A percentile compares a stretch with the other conserved stretches of the same genome.
Evolutionary conservation across 73 alveolate species (phyloP).

Genomic region (Paramecium caudatum): DNA sequence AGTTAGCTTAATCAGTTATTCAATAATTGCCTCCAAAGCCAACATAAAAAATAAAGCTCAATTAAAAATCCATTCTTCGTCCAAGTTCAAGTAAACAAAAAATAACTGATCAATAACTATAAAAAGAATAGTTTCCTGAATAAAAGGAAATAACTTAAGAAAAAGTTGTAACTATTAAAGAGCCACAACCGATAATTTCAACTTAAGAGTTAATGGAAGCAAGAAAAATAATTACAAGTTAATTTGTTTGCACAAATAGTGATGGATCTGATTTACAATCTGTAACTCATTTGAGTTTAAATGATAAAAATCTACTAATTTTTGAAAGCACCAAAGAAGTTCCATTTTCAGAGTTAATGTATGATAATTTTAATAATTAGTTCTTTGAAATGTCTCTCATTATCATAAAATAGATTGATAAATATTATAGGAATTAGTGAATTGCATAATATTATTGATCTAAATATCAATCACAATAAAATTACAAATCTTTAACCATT

Average conservation of each 20-base stretch:
- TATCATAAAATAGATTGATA: slow-evolving; percentile 1
- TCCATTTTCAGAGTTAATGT: neutral
- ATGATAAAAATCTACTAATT: slow-evolving; percentile 12
- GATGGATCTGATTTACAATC: slow-evolving; percentile 39
- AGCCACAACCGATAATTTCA: slow-evolving; percentile 3
- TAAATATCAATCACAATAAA: slow-evolving; percentile 16
- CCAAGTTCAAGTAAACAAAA: neutral
- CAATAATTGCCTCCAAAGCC: slow-evolving; percentile 14
- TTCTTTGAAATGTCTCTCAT: slow-evolving; percentile 12
- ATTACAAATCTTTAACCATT: slow-evolving; percentile 20
- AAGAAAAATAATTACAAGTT: neutral
- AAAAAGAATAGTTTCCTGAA: neutral
- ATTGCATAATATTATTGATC: neutral
- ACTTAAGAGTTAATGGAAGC: neutral
- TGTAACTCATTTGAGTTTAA: neutral
- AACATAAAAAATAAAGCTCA: neutral
- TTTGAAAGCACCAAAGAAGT: slow-evolving; percentile 48
- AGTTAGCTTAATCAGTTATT: neutral
- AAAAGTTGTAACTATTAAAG: neutral
- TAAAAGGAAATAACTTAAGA: neutral
- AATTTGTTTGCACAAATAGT: slow-evolving; percentile 18
- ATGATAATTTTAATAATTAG: neutral
- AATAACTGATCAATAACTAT: neutral
- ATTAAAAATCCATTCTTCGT: neutral
- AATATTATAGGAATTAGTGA: slow-evolving; percentile 39